Base-by-base conservation (phyloP, 371 early-diverging fungal species). In the Phascolomyces articulosus region DNA sequence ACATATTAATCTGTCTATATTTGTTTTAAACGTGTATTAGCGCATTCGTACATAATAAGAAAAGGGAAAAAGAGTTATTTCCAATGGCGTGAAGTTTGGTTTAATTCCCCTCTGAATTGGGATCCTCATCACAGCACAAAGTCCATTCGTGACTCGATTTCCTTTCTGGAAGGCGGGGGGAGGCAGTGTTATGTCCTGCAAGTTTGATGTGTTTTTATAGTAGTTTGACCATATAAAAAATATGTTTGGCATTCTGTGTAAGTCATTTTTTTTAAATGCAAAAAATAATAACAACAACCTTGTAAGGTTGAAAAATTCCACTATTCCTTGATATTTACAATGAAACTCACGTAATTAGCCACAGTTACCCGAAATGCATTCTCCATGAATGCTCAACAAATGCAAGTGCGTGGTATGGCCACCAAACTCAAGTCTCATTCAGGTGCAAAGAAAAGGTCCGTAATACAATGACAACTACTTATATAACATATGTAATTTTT, bases 361-460 rank as follows among this genome's bases (percentile, higher is more conserved):
- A n/a, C 67, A 13, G 61, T 49, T 34, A 51, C 66, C 20, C 49
- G 55, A n/a, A 56, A 61, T 24, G 58, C 66, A 26, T 53, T 77
- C n/a, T 44, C 66, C 20, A 40, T 71, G 44, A 60, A 59, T 21
- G 51, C 65, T 34, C 34, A 34, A 26, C 77, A 73, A 29, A 58
- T 67, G 41, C 68, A 71, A 10, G 66, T 72, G 1, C 69, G 75
- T 62, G 67, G 66, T 58, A 82, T 82, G 82, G 71, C 79, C 8
- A 41, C 67, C 31, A 83, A 83, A 55, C 66, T 83, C n/a, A 83
- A 83, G 44, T 70, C 78, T 31, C 83, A 83, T 38, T 83, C 83
- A 20, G 80, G 83, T 29, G 83, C 83, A 27, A 80, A 79, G 61
- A 83, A 83, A 65, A 72, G 83, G 80, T 75, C 69, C 27, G 62